Base-by-base conservation (phyloP, 2,329 filamentous ascomycete genomes). In the Aspergillus vadensis region DNA sequence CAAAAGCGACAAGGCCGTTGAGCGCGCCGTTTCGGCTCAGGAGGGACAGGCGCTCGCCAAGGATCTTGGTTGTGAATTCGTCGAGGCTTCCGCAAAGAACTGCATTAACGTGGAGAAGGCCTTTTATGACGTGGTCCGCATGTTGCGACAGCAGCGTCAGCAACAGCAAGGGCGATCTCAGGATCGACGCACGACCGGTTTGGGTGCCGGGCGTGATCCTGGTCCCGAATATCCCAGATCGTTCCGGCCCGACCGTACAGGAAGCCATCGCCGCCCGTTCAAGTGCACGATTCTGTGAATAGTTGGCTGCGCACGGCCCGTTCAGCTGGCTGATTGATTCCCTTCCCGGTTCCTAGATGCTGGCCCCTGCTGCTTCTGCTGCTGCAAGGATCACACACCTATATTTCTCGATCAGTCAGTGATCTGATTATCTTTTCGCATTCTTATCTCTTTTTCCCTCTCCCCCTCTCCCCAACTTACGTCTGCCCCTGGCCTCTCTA, bases 81-180 rank as follows among this genome's bases (percentile, higher is more conserved):
- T 97, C 69, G 94, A 98, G 78, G 93, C 94, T 2, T 97, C 93
- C 6, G 94, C 94, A 38, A 97, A 97, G 82, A 97, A 97, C 76
- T 97, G 93, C 80, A 92, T 97, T 82, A 97, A 98, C 72, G 94
- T 97, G 57, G 95, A 97, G 78, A 98, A 96, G 83, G 94, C 92
- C 32, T 98, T 99, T 74, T 98, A 97, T 79, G 95, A 99, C 73
- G 95, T 99, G 7, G 95, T 98, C 57, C 84, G 95, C 68, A 91
- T 95, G 76, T 82, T 99, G 66, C 88, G 95, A 69, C 87, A 91
- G 70, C 92, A 97, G 78, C 85, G 91, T 70, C 88, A 91, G 67
- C 77, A 79, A 64, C 73, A 74, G 61, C 75, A 74, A 36, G 70
- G 72, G 15, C 71, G 74, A 55, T 57, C 69, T 17, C 70, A 74